Conservation (phyloP, 179 eudicot species). For the Nepenthes alata region DNA sequence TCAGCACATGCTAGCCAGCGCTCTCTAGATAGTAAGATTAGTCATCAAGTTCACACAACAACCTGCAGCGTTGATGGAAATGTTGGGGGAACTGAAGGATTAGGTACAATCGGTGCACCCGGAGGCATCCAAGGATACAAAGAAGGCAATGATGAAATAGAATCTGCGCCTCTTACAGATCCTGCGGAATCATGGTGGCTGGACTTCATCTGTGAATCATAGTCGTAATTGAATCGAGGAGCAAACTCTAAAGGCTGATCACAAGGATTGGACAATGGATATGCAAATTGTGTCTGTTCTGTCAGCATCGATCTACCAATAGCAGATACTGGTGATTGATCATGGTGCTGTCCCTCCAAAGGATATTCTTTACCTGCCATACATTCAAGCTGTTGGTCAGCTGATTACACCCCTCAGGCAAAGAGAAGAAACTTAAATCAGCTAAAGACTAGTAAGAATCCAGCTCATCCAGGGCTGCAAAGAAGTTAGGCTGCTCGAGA, state of each 20-base stretch:
- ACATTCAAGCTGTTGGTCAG: conserved; percentile 3
- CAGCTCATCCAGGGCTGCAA: not conserved
- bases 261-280: conserved; percentile 27
- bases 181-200: conserved; percentile 35
- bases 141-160: conserved; percentile 29
- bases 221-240: conserved; percentile 37
- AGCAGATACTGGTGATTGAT: conserved; percentile 29
- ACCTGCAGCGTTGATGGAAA: conserved; percentile 59
- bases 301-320: conserved; percentile 26
- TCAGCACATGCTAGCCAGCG: conserved; percentile 10
- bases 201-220: conserved; percentile 32
- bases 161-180: conserved; percentile 25
- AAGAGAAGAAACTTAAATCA: not conserved
- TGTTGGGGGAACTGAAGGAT: conserved; percentile 48
- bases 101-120: conserved; percentile 34
- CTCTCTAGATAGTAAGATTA: not conserved
- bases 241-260: conserved; percentile 76
- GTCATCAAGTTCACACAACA: conserved; percentile 6
- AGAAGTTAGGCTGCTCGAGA: not conserved
- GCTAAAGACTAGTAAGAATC: not conserved
- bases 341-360: conserved; percentile 35
- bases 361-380: conserved; percentile 53
- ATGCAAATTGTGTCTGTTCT: conserved; percentile 41
- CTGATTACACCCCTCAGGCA: conserved; percentile 3
- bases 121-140: conserved; percentile 50